Conservation (phyloP, 352 stramenopile genomes). For the Thalassiosira mediterranea region DNA sequence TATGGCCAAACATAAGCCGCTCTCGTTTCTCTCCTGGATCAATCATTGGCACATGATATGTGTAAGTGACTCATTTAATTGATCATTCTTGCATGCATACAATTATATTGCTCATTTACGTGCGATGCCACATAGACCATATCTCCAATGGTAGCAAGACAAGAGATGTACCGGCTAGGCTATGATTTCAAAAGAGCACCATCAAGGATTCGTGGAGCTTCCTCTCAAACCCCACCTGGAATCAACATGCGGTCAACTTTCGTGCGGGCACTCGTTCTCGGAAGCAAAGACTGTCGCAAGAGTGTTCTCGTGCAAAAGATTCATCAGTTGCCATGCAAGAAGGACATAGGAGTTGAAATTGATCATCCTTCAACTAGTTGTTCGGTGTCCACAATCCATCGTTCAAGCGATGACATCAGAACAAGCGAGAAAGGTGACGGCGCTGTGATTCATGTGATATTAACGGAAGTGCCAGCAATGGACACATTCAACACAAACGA, state of each 20-base stretch:
- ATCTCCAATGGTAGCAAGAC: constrained; percentile 53
- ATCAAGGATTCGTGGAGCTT: constrained; percentile 3
- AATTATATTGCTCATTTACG: too few relatives aligned
- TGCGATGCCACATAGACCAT: too few relatives aligned
- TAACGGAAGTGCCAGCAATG: constrained; percentile 64
- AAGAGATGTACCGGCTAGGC: constrained; percentile 75
- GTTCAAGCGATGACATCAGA: constrained; percentile 12
- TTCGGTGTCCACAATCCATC: constrained; percentile 56
- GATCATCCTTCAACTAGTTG: constrained; percentile 38
- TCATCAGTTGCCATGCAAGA: constrained; percentile 37
- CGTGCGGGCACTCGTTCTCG: constrained; percentile 34
- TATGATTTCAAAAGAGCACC: constrained; percentile 43
- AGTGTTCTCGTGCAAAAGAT: constrained; percentile 23
- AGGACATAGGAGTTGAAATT: constrained; percentile 13
- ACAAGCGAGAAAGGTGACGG: constrained; percentile 28
- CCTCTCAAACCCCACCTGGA: background rate
- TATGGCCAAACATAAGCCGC: constrained; percentile 20
- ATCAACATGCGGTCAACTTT: constrained; percentile 15
- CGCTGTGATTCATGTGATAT: constrained; percentile 65
- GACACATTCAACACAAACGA: constrained; percentile 19
- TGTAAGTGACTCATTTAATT: too few relatives aligned
- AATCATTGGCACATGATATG: constrained; percentile 73
- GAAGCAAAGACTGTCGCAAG: constrained; percentile 17
- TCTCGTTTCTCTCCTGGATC: constrained; percentile 78
- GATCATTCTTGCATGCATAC: too few relatives aligned